These are phyloP conservation scores for Trichomonas tenax DNA, from an alignment of 208 protist genomes.

Conservation along the genomic window DNA sequence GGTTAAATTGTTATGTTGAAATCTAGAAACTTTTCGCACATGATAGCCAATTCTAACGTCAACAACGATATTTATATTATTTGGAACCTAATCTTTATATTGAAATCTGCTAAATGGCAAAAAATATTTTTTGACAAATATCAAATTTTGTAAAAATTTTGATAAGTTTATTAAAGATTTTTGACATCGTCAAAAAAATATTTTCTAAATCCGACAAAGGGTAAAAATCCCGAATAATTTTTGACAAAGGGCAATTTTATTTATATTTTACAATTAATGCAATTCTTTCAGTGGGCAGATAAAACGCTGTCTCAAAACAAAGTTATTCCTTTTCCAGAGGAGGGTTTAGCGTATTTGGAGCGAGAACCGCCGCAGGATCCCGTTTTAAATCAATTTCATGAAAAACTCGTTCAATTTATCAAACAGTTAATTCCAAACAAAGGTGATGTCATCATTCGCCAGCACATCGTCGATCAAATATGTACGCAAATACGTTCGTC, in stretches of 20 bases:
- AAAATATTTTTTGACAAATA: too few species aligned
- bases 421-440: neutral
- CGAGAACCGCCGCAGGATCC: neutral
- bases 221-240: too few species aligned
- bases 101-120: too few species aligned
- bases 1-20: too few species aligned
- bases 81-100: too few species aligned
- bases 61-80: too few species aligned
- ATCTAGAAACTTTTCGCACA: too few species aligned
- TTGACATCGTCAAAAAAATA: too few species aligned
- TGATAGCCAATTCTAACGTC: too few species aligned
- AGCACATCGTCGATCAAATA: neutral
- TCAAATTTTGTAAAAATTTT: too few species aligned
- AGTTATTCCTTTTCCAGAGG: neutral
- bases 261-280: neutral
- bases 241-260: neutral
- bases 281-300: neutral
- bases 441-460: neutral
- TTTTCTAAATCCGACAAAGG: too few species aligned
- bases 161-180: too few species aligned
- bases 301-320: neutral
- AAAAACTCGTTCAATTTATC: neutral
- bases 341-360: neutral
- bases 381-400: neutral
- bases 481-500: neutral